These are phyloP conservation scores for Prunella vulgaris DNA, from an alignment of 257 asterid genomes.

Conservation along the genomic window DNA sequence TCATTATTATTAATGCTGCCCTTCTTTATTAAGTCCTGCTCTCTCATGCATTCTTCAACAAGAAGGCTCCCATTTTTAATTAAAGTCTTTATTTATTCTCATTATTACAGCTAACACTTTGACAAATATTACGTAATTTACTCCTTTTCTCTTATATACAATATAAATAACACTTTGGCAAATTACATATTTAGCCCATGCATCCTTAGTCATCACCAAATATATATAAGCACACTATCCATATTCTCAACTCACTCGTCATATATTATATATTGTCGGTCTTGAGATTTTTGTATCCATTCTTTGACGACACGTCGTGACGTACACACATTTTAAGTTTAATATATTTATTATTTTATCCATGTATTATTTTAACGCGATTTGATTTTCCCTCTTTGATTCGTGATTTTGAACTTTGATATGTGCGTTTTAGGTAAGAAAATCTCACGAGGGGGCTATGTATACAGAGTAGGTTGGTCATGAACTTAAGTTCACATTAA, in stretches of 20 bases:
- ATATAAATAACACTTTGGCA: no score
- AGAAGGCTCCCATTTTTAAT: conserved; percentile 37
- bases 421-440: no score
- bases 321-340: no score
- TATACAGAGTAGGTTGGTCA: no score
- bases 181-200: neutral
- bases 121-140: conserved; percentile 54
- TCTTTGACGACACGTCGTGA: neutral
- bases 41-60: conserved; percentile 40
- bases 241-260: neutral
- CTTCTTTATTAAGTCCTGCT: conserved; percentile 24
- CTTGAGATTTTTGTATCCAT: neutral
- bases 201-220: conserved; percentile 17
- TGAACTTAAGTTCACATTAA: no score
- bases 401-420: no score
- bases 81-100: conserved; percentile 37
- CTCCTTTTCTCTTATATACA: no score
- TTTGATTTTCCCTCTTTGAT: no score
- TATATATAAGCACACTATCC: neutral
- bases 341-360: no score
- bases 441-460: no score
- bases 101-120: conserved; percentile 74
- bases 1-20: neutral
- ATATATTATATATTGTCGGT: neutral
- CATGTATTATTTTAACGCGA: no score